Evolutionary conservation across 495 filamentous ascomycete species (phyloP).

Genomic region (Rhypophila decipiens): DNA sequence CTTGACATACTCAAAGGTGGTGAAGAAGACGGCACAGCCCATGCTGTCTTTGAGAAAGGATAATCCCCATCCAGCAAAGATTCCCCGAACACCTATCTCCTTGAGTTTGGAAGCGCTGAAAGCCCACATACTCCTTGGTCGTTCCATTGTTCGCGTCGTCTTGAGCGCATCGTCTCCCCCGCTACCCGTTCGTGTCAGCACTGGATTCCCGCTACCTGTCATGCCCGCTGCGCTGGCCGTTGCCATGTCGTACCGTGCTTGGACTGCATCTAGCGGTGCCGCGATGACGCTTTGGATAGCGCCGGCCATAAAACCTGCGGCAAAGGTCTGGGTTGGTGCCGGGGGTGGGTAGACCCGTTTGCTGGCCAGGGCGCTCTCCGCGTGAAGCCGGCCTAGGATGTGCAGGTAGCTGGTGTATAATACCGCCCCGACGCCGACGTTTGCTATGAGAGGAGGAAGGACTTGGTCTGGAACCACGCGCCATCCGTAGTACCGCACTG

Average conservation of each 20-base stretch:
- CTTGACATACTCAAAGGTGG: constrained; percentile 80
- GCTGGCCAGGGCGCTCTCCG: constrained; percentile 58
- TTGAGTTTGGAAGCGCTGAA: constrained; percentile 66
- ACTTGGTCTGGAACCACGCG: constrained; percentile 82
- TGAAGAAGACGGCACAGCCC: constrained; percentile 79
- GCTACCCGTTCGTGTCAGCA: constrained; percentile 14
- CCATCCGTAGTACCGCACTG: constrained; percentile 76
- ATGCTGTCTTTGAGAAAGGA: constrained; percentile 76
- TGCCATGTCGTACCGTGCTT: constrained; percentile 62
- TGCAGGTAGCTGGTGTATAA: constrained; percentile 87
- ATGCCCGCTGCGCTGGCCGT: constrained; percentile 11
- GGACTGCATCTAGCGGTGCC: constrained; percentile 82
- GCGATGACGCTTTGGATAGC: constrained; percentile 73
- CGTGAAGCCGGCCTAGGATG: constrained; percentile 63
- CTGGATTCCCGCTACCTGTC: constrained; percentile 20
- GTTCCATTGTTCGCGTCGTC: constrained; percentile 8
- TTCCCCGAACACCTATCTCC: constrained; percentile 71
- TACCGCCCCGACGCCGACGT: constrained; percentile 76
- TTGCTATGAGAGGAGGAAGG: constrained; percentile 77
- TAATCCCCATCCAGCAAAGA: constrained; percentile 77
- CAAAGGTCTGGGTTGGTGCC: constrained; percentile 56
- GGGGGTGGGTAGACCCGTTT: constrained; percentile 75
- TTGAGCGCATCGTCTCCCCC: constrained; percentile 33
- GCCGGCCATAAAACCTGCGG: constrained; percentile 72
- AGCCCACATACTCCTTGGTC: constrained; percentile 73